Conservation (phyloP, 2,329 filamentous ascomycete genomes). For the Hymenoscyphus fructigenus region DNA sequence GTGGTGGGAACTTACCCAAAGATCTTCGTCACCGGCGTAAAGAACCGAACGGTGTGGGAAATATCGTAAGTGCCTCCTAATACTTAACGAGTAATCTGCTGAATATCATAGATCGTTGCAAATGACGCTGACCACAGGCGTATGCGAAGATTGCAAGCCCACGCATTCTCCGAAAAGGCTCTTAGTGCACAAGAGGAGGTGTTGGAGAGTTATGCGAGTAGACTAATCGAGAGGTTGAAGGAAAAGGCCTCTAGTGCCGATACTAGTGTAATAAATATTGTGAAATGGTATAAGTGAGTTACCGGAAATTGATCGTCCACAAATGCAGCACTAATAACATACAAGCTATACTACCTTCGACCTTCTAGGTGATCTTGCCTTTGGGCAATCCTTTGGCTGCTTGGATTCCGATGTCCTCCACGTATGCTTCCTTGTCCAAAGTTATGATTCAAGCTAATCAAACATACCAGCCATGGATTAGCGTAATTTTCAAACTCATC, state of each 20-base stretch:
- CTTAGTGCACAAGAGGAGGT: slow-evolving; percentile 35
- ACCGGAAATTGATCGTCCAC: background rate
- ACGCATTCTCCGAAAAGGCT: slow-evolving; percentile 37
- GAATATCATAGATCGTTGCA: slow-evolving; percentile 4
- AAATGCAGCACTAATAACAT: background rate
- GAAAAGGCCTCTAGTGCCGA: slow-evolving; percentile 18
- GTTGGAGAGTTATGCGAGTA: slow-evolving; percentile 13
- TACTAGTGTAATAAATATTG: background rate
- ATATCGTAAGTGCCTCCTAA: background rate
- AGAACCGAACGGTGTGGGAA: background rate
- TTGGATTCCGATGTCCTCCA: slow-evolving; percentile 19
- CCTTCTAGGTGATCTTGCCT: slow-evolving; percentile 39
- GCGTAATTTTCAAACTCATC: background rate
- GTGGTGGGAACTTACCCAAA: background rate
- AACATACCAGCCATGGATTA: slow-evolving; percentile 6
- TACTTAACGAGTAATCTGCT: background rate
- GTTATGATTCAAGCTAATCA: background rate
- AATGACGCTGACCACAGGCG: slow-evolving; percentile 27
- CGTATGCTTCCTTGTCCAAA: background rate
- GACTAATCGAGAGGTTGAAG: slow-evolving; percentile 26
- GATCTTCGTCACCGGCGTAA: background rate
- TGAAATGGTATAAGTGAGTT: slow-evolving; percentile 6
- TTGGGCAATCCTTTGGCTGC: slow-evolving; percentile 35
- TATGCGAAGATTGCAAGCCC: slow-evolving; percentile 32
- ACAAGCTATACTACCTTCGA: slow-evolving; percentile 37